Base-by-base conservation (phyloP, 345 rosid species). In the Salix brachista region DNA sequence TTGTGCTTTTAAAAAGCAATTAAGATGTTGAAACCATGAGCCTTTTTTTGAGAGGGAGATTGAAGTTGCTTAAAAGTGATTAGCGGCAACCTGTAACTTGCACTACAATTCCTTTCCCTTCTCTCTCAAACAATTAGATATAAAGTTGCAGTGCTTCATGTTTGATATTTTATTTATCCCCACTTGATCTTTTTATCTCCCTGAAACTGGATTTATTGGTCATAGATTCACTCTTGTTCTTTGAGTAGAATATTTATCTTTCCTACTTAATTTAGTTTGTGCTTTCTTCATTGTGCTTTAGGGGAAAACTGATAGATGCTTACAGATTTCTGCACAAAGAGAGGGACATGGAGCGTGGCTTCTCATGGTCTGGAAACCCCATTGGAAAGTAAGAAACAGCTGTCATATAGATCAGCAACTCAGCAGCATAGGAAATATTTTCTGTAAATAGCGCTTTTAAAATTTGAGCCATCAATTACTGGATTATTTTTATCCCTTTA, bases 281-380 rank as follows among this genome's bases (percentile, higher is more conserved):
- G 23, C 26, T 64, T 78, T 37, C 36, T 75, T 80, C 62, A 75
- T 73, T 73, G 34, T 84, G 83, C 79, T 77, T 58, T 80, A 93
- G 97, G 87, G 98, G 98, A 85, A 88, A 80, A 82, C 94, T 96
- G 68, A 81, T 91, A 69, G 98, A 96, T 78, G 94, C 95, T 46
- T 93, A 92, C 83, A 89, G 99, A 83, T 82, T 80, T 81, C 76
- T 93, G 80, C 93, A 96, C 89, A 87, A 87, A 80, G 97, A 92
- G 75, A 89, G 77, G 84, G 98, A 96, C 86, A 90, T 86, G 94
- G 98, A 92, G 16, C 60, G 81, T 76, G 99, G 99, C 76, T 96
- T 96, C 86, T 95, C 99, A 65, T 93, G 98, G 97, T 94, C 93
- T 12, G 97, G 98, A 61, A 52, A 92, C 77, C 97, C 97, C 19